Percentiles rank a stretch among this genome's conserved stretches.
These are phyloP conservation scores for Populus ilicifolia DNA, from an alignment of 345 rosid genomes.

Conservation along the genomic window DNA sequence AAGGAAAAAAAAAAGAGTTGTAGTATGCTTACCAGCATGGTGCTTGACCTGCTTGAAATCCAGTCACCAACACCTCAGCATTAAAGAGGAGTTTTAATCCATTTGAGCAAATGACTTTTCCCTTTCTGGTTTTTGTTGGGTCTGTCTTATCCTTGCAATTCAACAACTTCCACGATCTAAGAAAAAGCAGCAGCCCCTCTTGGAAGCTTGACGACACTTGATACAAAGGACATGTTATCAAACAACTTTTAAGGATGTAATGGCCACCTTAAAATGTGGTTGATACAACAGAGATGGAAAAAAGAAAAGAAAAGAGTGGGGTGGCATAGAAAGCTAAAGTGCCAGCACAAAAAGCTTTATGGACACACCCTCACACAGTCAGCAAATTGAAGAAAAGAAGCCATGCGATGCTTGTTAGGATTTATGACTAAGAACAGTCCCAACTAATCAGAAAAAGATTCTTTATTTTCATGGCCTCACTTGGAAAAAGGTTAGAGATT, in stretches of 20 bases:
- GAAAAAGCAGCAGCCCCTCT: background rate
- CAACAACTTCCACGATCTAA: background rate
- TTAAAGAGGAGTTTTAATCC: background rate
- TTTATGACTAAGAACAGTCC: constrained; percentile 3
- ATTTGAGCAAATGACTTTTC: background rate
- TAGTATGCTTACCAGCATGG: background rate
- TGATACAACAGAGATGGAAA: too few relatives aligned
- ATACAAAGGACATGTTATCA: background rate
- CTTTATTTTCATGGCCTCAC: background rate
- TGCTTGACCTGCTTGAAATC: background rate
- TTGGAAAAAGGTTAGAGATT: background rate
- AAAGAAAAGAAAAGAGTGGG: background rate
- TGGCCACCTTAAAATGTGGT: too few relatives aligned
- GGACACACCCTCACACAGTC: constrained; percentile 20
- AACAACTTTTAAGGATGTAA: background rate
- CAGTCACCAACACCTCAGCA: constrained; percentile 1
- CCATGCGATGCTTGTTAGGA: background rate
- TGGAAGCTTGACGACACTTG: background rate
- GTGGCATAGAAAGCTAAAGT: constrained; percentile 38
- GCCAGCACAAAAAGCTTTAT: constrained; percentile 44
- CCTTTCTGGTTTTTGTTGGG: background rate
- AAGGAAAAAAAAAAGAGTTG: background rate
- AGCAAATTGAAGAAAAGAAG: background rate
- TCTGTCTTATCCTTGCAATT: background rate
- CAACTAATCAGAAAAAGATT: background rate